Evolutionary conservation across 164 flowering plant species (phyloP), one percentile per base, ranked within the genome.

Genomic region (Umbellularia californica): DNA sequence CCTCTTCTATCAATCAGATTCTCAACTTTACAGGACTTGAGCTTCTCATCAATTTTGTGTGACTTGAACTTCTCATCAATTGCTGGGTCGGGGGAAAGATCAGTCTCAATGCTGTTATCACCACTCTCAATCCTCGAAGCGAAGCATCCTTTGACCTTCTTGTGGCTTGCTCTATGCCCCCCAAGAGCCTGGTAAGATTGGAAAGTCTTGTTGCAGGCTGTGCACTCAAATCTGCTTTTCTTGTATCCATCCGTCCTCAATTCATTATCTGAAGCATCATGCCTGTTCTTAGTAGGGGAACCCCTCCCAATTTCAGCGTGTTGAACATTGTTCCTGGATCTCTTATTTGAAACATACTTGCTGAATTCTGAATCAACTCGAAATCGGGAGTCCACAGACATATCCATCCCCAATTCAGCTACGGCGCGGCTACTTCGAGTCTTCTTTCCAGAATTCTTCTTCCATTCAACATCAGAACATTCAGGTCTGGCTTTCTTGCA

Each of bases 161-260:
- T 88, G 72, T 87, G 84, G 75, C 90, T 86, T 9, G 87, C 85
- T 70, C 83, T 84, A 79, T 88, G 90, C n/a, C 89, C 90, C 2
- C 90, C 89, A 67, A 90, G 89, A 62, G 88, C 88, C 66, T 87
- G 87, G 58, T 81, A 87, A 68, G 93, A 87, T 20, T 81, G 82
- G 76, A 89, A 91, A 24, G 58, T 65, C 81, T 83, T 88, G 81
- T 81, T 85, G 74, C 90, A 84, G 20, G 82, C 81, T 41, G 82
- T 76, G 68, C 92, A 87, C 78, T 82, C 81, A 70, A 77, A 87
- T 74, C 80, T 84, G 75, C 82, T 85, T 70, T 75, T 82, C 81
- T 84, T 88, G 47, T 67, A 68, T 25, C 65, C 71, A 30, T 74
- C 72, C 27, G 64, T 73, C 52, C 68, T 77, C 25, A 69, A 74